Evolutionary conservation across 805 yeast species (phyloP).

Genomic region (Maudiozyma bulderi): DNA sequence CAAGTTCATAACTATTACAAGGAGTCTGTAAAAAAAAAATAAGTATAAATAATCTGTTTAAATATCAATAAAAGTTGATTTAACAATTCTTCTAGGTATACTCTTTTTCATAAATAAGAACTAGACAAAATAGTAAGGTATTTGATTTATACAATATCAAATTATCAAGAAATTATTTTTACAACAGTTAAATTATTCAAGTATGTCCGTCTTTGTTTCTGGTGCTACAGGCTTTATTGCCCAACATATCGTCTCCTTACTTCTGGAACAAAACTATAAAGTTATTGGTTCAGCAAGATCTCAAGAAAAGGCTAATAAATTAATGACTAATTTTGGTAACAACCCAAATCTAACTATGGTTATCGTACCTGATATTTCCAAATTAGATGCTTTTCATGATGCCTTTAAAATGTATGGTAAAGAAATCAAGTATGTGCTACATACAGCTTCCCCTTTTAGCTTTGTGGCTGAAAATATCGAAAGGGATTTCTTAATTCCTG

Average conservation of each 20-base stretch:
- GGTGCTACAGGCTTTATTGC: constrained; percentile 51
- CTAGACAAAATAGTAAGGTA: no score
- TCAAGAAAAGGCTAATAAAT: constrained; percentile 33
- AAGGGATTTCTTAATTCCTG: constrained; percentile 42
- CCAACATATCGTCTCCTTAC: constrained; percentile 35
- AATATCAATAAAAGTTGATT: no score
- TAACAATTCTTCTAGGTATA: no score
- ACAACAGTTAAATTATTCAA: no score
- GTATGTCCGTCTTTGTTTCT: constrained; percentile 34
- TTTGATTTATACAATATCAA: no score
- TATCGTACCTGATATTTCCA: constrained; percentile 30
- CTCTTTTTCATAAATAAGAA: no score
- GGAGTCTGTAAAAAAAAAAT: no score
- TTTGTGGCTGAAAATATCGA: constrained; percentile 34
- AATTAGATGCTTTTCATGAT: constrained; percentile 36
- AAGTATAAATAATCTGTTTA: no score
- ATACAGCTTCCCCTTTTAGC: constrained; percentile 41
- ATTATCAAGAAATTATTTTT: no score
- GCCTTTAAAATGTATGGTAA: constrained; percentile 32
- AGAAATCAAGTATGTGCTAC: constrained; percentile 38
- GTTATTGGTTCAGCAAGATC: constrained; percentile 48
- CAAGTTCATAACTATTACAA: no score
- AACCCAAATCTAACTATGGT: constrained; percentile 23
- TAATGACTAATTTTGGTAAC: constrained; percentile 26
- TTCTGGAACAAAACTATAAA: constrained; percentile 30